These are phyloP conservation scores for Claviceps sp. DNA, from an alignment of 2,329 filamentous ascomycete species.

Conservation along the genomic window DNA sequence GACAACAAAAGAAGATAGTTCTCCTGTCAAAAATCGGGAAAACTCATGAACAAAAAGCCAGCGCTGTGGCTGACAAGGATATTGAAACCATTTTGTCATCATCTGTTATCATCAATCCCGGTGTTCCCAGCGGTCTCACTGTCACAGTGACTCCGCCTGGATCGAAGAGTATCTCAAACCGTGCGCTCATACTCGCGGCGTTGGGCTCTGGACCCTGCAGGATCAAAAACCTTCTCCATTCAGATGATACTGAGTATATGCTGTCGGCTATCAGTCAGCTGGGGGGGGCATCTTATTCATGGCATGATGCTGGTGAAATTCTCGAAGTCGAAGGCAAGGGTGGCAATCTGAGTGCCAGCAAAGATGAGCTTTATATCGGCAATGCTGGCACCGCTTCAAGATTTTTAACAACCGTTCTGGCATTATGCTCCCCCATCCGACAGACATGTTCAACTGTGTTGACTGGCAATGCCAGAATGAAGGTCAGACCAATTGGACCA, in stretches of 20 bases:
- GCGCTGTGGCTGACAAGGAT: constrained; percentile 71
- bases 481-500: constrained; percentile 83
- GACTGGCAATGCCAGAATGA: constrained; percentile 93
- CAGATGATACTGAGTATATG: constrained; percentile 96
- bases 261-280: constrained; percentile 77
- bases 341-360: constrained; percentile 66
- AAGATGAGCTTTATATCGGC: constrained; percentile 74
- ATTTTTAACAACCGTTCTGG: constrained; percentile 84
- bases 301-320: constrained; percentile 89
- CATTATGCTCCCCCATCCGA: constrained; percentile 58
- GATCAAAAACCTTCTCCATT: constrained; percentile 86
- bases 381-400: constrained; percentile 94
- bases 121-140: constrained; percentile 50
- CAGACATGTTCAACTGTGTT: constrained; percentile 56
- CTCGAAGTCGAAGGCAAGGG: constrained; percentile 83
- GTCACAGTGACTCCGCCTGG: constrained; percentile 79
- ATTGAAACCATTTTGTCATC: constrained; percentile 76
- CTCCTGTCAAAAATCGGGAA: constrained; percentile 81
- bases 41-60: constrained; percentile 78
- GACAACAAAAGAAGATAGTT: constrained; percentile 89
- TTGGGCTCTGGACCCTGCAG: constrained; percentile 75
- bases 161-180: constrained; percentile 95
- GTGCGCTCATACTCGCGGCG: constrained; percentile 85
- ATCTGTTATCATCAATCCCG: constrained; percentile 59
- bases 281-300: constrained; percentile 76